Percentiles rank a stretch among this genome's conserved stretches.
Evolutionary conservation across 768 basidiomycete species (phyloP).

Genomic region (Obba rivulosa): DNA sequence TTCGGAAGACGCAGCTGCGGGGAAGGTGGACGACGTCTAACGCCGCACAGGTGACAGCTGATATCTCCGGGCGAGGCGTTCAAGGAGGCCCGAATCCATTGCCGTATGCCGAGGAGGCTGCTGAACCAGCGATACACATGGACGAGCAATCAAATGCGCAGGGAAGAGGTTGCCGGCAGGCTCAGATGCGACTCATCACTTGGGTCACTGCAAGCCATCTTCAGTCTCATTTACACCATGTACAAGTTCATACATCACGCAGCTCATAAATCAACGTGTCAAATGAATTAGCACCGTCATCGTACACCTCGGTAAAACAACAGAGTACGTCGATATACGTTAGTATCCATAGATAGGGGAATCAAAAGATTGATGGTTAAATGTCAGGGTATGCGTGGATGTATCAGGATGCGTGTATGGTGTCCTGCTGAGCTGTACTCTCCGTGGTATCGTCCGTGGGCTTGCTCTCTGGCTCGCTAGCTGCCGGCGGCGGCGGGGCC

Average conservation of each 20-base stretch:
- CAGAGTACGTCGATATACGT: conserved; percentile 10
- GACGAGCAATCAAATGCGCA: not conserved
- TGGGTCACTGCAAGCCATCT: no score
- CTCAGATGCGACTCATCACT: no score
- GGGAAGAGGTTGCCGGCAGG: no score
- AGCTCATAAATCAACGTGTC: not conserved
- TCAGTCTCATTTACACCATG: no score
- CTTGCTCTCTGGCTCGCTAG: not conserved
- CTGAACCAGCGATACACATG: no score
- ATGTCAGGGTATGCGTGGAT: not conserved
- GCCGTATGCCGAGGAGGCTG: no score
- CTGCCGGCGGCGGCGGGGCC: not conserved
- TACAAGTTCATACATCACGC: no score
- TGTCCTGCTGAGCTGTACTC: not conserved
- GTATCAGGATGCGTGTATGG: not conserved
- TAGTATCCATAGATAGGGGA: conserved; percentile 8
- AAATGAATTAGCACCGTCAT: not conserved
- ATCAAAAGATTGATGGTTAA: not conserved
- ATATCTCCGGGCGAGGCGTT: no score
- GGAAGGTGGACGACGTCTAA: no score
- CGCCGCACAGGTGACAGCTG: no score
- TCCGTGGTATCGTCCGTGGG: not conserved
- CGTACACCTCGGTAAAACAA: conserved; percentile 13
- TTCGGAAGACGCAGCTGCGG: no score
- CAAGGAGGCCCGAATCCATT: no score